phyloP scores from a whole-genome alignment of 345 rosid species.

The Viola odorata region DNA sequence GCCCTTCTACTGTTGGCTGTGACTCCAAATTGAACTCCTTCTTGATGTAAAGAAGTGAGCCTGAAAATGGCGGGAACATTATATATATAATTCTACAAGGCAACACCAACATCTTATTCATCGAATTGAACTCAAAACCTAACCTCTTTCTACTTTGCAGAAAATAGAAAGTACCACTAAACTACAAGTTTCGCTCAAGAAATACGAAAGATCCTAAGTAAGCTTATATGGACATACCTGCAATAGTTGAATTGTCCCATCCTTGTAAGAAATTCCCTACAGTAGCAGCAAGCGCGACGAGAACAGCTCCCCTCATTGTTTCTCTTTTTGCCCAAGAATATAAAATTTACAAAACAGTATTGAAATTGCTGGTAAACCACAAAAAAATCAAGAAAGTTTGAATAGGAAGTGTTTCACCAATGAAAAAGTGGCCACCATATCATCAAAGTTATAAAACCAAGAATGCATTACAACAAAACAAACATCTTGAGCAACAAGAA shows the following conservation, averaged over 20 bases:
- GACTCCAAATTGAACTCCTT: conserved; percentile 32
- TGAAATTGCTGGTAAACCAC: too few species aligned
- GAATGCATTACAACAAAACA: too few species aligned
- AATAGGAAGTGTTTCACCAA: too few species aligned
- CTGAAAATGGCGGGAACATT: conserved; percentile 11
- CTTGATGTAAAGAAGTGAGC: conserved; percentile 40
- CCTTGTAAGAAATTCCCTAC: conserved; percentile 42
- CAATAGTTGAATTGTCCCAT: conserved; percentile 45
- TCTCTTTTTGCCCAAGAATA: background rate
- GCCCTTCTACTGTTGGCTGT: conserved; percentile 39
- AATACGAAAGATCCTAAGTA: too few species aligned
- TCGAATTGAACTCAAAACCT: too few species aligned
- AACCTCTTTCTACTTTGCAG: too few species aligned
- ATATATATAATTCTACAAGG: background rate
- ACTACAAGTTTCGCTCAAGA: background rate
- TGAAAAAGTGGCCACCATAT: too few species aligned
- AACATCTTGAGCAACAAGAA: too few species aligned
- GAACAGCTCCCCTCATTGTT: conserved; percentile 37
- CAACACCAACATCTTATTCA: background rate
- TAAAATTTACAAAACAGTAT: too few species aligned
- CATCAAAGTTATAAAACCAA: too few species aligned
- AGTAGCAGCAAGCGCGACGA: conserved; percentile 33
- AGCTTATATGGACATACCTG: conserved; percentile 18
- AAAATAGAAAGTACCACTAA: background rate
- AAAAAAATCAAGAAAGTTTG: too few species aligned